Base-by-base conservation (phyloP, 768 basidiomycete genomes). In the Mycena amicta region DNA sequence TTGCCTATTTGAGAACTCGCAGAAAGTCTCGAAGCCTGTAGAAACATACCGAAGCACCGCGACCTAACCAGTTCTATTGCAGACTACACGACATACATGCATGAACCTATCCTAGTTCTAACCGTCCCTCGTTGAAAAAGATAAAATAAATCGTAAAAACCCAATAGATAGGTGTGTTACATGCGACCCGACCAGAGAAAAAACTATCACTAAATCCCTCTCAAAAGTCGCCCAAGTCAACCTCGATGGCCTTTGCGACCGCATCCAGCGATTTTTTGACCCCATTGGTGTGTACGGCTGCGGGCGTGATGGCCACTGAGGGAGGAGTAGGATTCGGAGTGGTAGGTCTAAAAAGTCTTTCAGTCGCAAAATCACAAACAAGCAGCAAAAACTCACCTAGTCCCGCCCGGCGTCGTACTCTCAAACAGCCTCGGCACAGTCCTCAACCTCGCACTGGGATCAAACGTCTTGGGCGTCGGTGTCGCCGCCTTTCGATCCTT, bases 361-460 rank as follows among this genome's bases (percentile, higher is more conserved):
- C n/a, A n/a, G n/a, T n/a, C n/a, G n/a, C n/a, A n/a, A n/a, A n/a
- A n/a, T n/a, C n/a, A n/a, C n/a, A n/a, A n/a, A n/a, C n/a, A n/a
- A n/a, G 33, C 23, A 49, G 25, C 2, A 53, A 55, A 55, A 53
- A 29, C 77, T 65, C 70, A 92, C 89, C 89, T 88, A 53, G 90
- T 85, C 26, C 77, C 26, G 5, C 26, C 73, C 18, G 81, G 77
- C 16, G 78, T 79, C 53, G 76, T 71, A 40, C 76, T 68, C 55
- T 81, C 81, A 56, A 86, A 84, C 66, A 80, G 71, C 64, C 84
- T 81, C 12, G 87, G 83, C 51, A 84, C 71, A 1, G 81, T 88
- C 72, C 83, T 89, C 58, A 93, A 70, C 60, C 90, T 73, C 12
- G 88, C 89, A 67, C 84, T 87, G 5, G 88, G 83, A 62, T 88